Evolutionary conservation across 305 asterid genomes (phyloP).

Genomic region (Fraxinus nigra): DNA sequence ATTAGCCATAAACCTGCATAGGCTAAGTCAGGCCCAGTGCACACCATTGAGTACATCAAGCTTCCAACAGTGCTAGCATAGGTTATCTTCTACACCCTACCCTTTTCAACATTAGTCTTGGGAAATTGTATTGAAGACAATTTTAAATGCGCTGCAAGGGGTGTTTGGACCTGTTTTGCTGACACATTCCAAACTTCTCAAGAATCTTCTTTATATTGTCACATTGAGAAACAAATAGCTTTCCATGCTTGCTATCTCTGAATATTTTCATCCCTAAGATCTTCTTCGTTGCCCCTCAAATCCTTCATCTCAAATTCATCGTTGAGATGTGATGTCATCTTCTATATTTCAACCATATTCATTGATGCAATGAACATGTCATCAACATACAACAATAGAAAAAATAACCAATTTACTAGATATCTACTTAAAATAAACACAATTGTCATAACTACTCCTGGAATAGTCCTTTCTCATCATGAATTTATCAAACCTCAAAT

Average conservation of each 20-base stretch:
- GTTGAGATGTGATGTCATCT: neutral
- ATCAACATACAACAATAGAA: too few relatives aligned
- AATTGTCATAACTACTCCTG: neutral
- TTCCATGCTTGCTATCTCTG: neutral
- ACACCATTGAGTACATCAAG: neutral
- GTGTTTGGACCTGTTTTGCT: neutral
- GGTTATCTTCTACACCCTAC: neutral
- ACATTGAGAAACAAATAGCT: neutral
- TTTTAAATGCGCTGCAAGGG: too few relatives aligned
- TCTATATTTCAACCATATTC: neutral
- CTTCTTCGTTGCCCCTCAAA: neutral
- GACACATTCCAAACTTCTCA: neutral
- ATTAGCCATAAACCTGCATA: too few relatives aligned
- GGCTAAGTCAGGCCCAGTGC: too few relatives aligned
- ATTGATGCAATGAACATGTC: too few relatives aligned
- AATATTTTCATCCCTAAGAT: neutral
- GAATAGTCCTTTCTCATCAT: neutral
- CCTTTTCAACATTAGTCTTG: neutral
- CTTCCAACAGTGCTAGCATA: neutral
- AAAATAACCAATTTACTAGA: neutral
- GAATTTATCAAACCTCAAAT: neutral
- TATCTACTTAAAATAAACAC: neutral
- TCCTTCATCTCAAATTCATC: neutral
- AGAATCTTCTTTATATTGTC: neutral
- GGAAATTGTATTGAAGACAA: neutral